Conservation (phyloP, 805 yeast genomes). For the Sporopachydermia quercuum region DNA sequence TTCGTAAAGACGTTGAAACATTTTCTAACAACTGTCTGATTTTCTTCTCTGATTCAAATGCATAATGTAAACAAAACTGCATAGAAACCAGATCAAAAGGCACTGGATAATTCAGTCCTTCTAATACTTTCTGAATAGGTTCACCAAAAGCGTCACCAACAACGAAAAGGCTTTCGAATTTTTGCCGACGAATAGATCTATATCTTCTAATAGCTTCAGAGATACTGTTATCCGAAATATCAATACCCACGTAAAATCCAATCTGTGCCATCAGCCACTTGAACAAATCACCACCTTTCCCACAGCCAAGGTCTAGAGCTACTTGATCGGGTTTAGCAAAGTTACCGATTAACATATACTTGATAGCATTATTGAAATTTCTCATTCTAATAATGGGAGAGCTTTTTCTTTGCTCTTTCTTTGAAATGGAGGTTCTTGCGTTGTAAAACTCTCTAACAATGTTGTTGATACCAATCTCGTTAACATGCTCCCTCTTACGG, state of each 20-base stretch:
- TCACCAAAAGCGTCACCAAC: conserved; percentile 85
- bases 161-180: conserved; percentile 71
- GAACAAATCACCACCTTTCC: conserved; percentile 93
- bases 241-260: conserved; percentile 76
- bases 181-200: conserved; percentile 28
- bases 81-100: conserved; percentile 82
- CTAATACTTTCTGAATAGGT: conserved; percentile 51
- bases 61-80: conserved; percentile 92
- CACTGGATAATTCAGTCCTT: conserved; percentile 55
- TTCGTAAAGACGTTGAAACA: conserved; percentile 55
- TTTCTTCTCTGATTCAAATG: conserved; percentile 74
- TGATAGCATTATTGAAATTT: conserved; percentile 83
- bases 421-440: conserved; percentile 59
- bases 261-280: conserved; percentile 72
- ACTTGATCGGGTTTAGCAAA: conserved; percentile 38
- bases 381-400: conserved; percentile 81
- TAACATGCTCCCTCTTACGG: conserved; percentile 20
- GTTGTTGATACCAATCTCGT: conserved; percentile 33
- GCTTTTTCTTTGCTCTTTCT: conserved; percentile 42
- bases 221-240: conserved; percentile 79
- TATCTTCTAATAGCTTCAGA: conserved; percentile 73
- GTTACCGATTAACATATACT: conserved; percentile 68
- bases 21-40: conserved; percentile 61
- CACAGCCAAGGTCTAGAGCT: conserved; percentile 85
- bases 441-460: conserved; percentile 78